Evolutionary conservation across 148 eudicot genomes (phyloP).

Genomic region (Salicornia ramosissima): DNA sequence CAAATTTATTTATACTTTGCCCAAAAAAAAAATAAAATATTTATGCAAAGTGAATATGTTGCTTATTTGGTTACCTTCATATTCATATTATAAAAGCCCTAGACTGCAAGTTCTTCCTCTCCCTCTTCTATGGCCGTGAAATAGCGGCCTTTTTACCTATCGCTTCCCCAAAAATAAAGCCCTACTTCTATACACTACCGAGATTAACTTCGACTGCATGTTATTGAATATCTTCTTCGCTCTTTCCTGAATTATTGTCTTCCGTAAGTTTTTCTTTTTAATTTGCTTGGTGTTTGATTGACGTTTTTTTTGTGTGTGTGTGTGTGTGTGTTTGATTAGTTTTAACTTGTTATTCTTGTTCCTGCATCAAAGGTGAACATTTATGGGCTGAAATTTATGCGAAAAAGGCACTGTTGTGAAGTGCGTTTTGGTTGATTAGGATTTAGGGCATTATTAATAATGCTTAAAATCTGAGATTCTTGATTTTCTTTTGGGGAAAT

Average conservation of each 20-base stretch:
- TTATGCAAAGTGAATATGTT: too few species aligned
- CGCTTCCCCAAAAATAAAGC: not conserved
- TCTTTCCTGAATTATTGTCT: not conserved
- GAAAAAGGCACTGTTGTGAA: not conserved
- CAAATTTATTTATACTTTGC: too few species aligned
- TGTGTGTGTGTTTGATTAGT: not conserved
- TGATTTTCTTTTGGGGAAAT: too few species aligned
- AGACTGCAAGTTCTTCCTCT: not conserved
- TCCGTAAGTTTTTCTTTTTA: not conserved
- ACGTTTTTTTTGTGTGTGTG: not conserved
- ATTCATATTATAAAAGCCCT: not conserved
- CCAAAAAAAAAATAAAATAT: too few species aligned
- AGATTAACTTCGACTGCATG: too few species aligned
- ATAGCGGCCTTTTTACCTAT: slow-evolving; percentile 2
- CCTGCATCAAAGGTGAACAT: not conserved
- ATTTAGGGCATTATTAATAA: not conserved
- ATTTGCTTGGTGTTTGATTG: not conserved
- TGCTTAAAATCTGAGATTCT: not conserved
- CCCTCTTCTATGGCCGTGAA: slow-evolving; percentile 8
- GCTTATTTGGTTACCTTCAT: too few species aligned
- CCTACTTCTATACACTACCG: too few species aligned
- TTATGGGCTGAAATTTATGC: not conserved
- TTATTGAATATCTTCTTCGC: not conserved
- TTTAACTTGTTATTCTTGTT: too few species aligned
- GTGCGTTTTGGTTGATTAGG: not conserved